Evolutionary conservation across 176 grass and related monocot genomes (phyloP).

Genomic region (Stipa capillata): DNA sequence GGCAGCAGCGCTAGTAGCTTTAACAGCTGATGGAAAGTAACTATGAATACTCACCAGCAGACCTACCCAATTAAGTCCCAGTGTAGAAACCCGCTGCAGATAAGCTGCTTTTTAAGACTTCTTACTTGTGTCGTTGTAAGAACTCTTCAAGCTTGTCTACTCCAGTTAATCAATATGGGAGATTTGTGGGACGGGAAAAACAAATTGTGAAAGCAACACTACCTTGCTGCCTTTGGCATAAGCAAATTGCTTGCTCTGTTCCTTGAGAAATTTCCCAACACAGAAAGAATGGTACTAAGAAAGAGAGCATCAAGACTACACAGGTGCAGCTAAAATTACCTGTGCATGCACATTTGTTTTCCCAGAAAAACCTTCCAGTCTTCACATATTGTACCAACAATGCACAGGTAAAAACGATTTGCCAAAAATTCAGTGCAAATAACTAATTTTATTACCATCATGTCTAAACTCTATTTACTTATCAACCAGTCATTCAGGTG

Average conservation of each 20-base stretch:
- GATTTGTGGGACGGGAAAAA: background rate
- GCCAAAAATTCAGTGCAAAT: background rate
- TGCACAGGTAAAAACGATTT: background rate
- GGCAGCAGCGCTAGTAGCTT: slow-evolving; percentile 2
- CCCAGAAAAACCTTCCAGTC: background rate
- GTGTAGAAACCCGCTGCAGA: slow-evolving; percentile 19
- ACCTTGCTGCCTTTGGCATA: slow-evolving; percentile 9
- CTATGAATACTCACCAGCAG: slow-evolving; percentile 15
- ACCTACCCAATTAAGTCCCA: slow-evolving; percentile 24
- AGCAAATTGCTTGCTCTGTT: background rate
- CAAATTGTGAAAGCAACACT: slow-evolving; percentile 3
- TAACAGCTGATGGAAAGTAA: slow-evolving; percentile 8
- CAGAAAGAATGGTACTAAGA: background rate
- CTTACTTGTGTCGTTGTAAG: slow-evolving; percentile 6
- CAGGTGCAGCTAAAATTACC: slow-evolving; percentile 25
- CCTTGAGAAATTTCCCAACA: background rate
- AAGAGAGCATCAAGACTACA: slow-evolving; percentile 4
- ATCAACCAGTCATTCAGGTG: background rate
- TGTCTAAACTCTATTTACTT: background rate
- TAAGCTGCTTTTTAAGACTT: slow-evolving; percentile 18
- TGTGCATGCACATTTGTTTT: slow-evolving; percentile 11
- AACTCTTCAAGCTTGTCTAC: slow-evolving; percentile 12
- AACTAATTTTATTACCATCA: slow-evolving; percentile 1
- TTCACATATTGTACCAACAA: slow-evolving; percentile 12
- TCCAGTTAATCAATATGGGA: background rate